Conservation (phyloP, 2,329 filamentous ascomycete genomes). For the Emergomyces africanus region DNA sequence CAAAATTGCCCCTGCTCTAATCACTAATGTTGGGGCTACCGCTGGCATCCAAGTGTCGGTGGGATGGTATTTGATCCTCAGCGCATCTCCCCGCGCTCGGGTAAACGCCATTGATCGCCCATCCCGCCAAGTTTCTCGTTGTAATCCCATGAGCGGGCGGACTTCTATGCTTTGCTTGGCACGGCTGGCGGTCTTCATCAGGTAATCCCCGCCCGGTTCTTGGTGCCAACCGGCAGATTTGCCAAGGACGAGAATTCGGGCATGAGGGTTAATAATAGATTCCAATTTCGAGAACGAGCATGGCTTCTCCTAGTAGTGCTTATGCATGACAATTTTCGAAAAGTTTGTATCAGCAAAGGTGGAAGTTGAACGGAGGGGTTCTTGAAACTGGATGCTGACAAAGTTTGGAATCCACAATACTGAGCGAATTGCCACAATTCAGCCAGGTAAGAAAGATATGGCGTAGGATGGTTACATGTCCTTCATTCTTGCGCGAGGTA, state of each 20-base stretch:
- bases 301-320: not conserved
- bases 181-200: not conserved
- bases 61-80: too few relatives aligned
- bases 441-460: too few relatives aligned
- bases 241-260: not conserved
- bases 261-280: not conserved
- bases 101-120: not conserved
- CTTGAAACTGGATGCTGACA: too few relatives aligned
- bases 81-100: too few relatives aligned
- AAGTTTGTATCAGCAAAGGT: not conserved
- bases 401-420: too few relatives aligned
- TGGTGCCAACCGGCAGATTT: not conserved
- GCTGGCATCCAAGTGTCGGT: too few relatives aligned
- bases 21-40: too few relatives aligned
- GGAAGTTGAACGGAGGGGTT: not conserved
- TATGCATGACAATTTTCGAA: not conserved
- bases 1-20: too few relatives aligned
- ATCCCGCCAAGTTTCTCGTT: not conserved
- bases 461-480: not conserved
- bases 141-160: not conserved
- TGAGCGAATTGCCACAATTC: too few relatives aligned
- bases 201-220: not conserved
- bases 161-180: not conserved
- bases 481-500: not conserved
- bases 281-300: not conserved